A percentile compares a stretch with the other conserved stretches of the same genome.
Conservation (phyloP, 2,329 filamentous ascomycete species). For the Pestalotiopsis sp. region DNA sequence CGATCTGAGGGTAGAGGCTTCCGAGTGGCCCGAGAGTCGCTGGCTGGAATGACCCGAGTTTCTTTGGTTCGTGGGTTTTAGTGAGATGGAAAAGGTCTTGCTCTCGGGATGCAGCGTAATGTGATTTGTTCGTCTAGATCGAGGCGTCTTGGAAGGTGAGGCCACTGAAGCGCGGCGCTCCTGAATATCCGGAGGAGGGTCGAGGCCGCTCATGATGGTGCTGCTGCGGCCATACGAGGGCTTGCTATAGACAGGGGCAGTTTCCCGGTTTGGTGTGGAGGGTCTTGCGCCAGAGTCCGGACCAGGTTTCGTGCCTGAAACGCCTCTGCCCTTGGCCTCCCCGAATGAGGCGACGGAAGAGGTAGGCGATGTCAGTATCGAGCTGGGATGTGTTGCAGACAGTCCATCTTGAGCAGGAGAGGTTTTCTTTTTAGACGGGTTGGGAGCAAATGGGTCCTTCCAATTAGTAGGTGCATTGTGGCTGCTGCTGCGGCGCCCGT, state of each 20-base stretch:
- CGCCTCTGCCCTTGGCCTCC: constrained; percentile 37
- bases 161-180: constrained; percentile 27
- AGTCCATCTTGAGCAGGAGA: constrained; percentile 26
- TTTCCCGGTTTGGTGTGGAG: constrained; percentile 31
- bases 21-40: constrained; percentile 12
- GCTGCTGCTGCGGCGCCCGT: constrained; percentile 20
- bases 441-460: constrained; percentile 19
- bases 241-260: constrained; percentile 37
- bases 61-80: constrained; percentile 30
- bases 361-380: constrained; percentile 37
- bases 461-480: constrained; percentile 14
- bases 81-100: constrained; percentile 59
- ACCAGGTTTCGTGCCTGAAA: constrained; percentile 50
- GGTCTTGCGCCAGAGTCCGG: constrained; percentile 34
- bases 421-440: constrained; percentile 24
- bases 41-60: constrained; percentile 20
- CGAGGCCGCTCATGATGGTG: constrained; percentile 40
- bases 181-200: constrained; percentile 33
- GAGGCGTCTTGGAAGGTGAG: constrained; percentile 30
- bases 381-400: constrained; percentile 29
- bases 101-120: constrained; percentile 55
- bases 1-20: constrained; percentile 43
- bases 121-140: constrained; percentile 44
- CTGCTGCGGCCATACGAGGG: constrained; percentile 42
- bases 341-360: constrained; percentile 39